Evolutionary conservation across 2,329 filamentous ascomycete species (phyloP).

Genomic region (Nemania sp.): DNA sequence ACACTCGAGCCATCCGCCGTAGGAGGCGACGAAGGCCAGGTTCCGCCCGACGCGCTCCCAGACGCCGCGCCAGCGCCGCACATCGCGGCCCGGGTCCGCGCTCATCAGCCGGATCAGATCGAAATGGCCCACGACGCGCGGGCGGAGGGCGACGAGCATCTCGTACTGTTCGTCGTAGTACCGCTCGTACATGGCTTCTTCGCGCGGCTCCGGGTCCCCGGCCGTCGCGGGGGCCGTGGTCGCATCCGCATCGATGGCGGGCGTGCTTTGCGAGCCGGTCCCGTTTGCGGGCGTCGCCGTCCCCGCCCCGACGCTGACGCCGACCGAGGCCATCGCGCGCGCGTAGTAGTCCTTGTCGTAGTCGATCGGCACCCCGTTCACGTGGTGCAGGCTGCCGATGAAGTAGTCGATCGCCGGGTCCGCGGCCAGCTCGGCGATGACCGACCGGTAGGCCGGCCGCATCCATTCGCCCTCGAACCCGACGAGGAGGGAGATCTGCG

Average conservation of each 20-base stretch:
- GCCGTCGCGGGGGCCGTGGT: not conserved
- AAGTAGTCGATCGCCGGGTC: constrained; percentile 81
- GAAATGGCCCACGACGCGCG: constrained; percentile 88
- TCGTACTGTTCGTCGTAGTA: constrained; percentile 89
- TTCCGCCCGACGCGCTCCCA: constrained; percentile 80
- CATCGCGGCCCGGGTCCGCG: constrained; percentile 65
- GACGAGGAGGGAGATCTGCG: constrained; percentile 77
- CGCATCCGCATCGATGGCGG: not conserved
- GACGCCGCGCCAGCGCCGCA: constrained; percentile 63
- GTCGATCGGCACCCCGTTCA: constrained; percentile 85
- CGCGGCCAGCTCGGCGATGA: constrained; percentile 63
- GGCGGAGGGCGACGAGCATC: constrained; percentile 75
- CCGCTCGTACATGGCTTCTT: constrained; percentile 75
- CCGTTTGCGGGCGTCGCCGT: constrained; percentile 32
- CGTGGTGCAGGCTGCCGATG: constrained; percentile 91
- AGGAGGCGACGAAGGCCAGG: constrained; percentile 68
- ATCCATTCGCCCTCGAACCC: constrained; percentile 97
- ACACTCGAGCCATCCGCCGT: constrained; percentile 85
- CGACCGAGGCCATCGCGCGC: constrained; percentile 56
- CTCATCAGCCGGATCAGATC: constrained; percentile 86
- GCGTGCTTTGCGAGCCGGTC: constrained; percentile 2
- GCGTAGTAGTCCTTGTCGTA: constrained; percentile 73
- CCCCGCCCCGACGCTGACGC: no score
- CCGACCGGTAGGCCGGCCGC: constrained; percentile 62
- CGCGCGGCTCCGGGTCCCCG: constrained; percentile 62